A percentile compares a stretch with the other conserved stretches of the same genome.
Conservation (phyloP, 495 filamentous ascomycete species). For the Aspergillus sclerotioniger region DNA sequence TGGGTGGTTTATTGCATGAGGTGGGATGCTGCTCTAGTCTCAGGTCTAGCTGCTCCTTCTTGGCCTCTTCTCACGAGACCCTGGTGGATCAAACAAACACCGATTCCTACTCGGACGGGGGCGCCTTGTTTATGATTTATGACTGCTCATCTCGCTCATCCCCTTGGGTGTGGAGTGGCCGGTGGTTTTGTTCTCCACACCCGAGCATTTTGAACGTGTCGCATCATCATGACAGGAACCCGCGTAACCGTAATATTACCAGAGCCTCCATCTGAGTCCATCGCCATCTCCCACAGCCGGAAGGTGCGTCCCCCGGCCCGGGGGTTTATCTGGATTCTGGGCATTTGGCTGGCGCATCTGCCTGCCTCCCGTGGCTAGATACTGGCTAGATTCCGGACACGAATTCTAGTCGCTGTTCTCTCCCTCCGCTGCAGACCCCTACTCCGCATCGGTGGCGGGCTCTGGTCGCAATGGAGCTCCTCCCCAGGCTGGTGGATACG, state of each 20-base stretch:
- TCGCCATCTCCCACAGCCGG: no score
- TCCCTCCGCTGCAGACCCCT: neutral
- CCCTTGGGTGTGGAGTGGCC: constrained; percentile 12
- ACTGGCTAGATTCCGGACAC: neutral
- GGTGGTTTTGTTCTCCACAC: constrained; percentile 18
- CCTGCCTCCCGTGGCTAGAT: neutral
- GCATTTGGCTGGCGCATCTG: neutral
- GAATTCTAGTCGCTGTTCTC: neutral
- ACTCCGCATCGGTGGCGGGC: constrained; percentile 2
- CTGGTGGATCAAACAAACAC: constrained; percentile 15
- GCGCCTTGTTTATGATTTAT: constrained; percentile 19
- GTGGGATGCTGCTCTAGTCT: neutral
- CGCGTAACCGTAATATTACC: constrained; percentile 1
- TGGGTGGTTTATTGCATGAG: neutral
- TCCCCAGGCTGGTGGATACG: constrained; percentile 24
- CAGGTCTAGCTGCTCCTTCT: no score
- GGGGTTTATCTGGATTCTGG: neutral
- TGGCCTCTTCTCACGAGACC: constrained; percentile 15
- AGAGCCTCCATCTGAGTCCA: constrained; percentile 1
- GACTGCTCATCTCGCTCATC: constrained; percentile 17
- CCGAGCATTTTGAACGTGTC: constrained; percentile 14
- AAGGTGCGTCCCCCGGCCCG: neutral
- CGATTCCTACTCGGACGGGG: constrained; percentile 14
- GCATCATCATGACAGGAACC: constrained; percentile 10
- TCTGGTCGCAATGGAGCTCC: constrained; percentile 20